phyloP scores from a whole-genome alignment of 2,329 filamentous ascomycete species.

The Pyrenophora seminiperda region DNA sequence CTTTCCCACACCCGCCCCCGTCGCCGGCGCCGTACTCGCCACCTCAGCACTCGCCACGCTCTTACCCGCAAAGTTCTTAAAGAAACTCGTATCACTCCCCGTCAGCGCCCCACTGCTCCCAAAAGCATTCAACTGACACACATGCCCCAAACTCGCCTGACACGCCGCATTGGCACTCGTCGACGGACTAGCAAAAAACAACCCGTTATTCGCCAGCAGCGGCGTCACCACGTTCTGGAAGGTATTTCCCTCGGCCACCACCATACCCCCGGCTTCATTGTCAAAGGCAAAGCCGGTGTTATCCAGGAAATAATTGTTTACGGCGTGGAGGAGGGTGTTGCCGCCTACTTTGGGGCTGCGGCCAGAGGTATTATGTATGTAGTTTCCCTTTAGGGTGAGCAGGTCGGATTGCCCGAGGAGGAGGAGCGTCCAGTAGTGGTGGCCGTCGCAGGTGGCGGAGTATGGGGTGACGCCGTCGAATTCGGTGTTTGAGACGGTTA shows the following conservation, averaged over 20 bases:
- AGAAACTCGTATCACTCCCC: constrained; percentile 8
- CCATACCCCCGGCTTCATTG: constrained; percentile 5
- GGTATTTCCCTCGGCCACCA: constrained; percentile 22
- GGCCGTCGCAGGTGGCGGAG: constrained; percentile 22
- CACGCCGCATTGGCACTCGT: constrained; percentile 6
- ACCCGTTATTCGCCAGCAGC: constrained; percentile 1
- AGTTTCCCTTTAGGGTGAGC: constrained; percentile 26
- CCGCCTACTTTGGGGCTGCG: constrained; percentile 23
- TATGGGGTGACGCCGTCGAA: constrained; percentile 24
- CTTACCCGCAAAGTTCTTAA: constrained; percentile 13
- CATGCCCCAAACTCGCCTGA: constrained; percentile 6
- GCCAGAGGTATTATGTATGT: constrained; percentile 24
- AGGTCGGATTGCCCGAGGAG: constrained; percentile 19
- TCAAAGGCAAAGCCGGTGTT: constrained; percentile 24
- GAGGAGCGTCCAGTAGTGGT: constrained; percentile 26
- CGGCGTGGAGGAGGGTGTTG: constrained; percentile 19
- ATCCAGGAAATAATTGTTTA: constrained; percentile 25
- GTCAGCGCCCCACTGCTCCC: constrained; percentile 8
- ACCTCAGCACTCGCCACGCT: constrained; percentile 2
- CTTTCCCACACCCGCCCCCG: constrained; percentile 21
- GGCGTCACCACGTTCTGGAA: constrained; percentile 18
- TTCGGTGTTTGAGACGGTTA: constrained; percentile 27
- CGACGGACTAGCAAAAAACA: constrained; percentile 6
- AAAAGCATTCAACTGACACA: constrained; percentile 14
- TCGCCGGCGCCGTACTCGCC: constrained; percentile 5